Base-by-base conservation (phyloP, 2,329 filamentous ascomycete genomes). In the Seiridium cupressi region DNA sequence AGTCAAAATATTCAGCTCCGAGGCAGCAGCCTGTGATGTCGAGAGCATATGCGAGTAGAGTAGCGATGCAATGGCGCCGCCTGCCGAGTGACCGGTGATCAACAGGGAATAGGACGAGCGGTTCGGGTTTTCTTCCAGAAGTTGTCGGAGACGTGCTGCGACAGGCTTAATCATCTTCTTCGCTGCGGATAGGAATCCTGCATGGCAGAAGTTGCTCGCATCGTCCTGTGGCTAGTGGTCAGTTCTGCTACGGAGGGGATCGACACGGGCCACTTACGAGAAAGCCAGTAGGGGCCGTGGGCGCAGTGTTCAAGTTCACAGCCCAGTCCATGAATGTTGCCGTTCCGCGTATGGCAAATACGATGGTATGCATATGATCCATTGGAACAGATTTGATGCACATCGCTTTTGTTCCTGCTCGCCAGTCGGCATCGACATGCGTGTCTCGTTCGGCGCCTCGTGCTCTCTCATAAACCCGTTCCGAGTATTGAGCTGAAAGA, bases 71-170 rank as follows among this genome's bases (percentile, higher is more conserved):
- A 96, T 88, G 0, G 93, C 93, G 3, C 93, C 93, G 13, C 92
- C 93, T 0, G 93, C 93, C 1, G 89, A 92, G 70, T 96, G 93
- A 0, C 93, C 93, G 0, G 93, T 96, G 62, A 97, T 90, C 18
- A 96, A 79, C 7, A 96, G 80, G 13, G 88, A 91, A 69, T 88
- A 90, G 2, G 79, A 77, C 5, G 84, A 81, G 9, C 90, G 84
- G 3, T 78, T 74, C 0, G 91, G 90, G 62, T 93, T 86, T 63
- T 95, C 90, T 63, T 89, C 79, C 0, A 96, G 80, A 0, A 95
- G 77, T 63, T 86, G 81, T 1, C 88, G 83, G 6, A 96, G 81
- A 1, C 89, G 84, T 0, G 84, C 80, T 1, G 92, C 90, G 1
- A 96, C 89, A 0, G 90, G 88, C 4, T 77, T 77, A 32, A 93